Percentiles rank a stretch among this genome's conserved stretches.
These are phyloP conservation scores for Thelonectria olida DNA, from an alignment of 2,329 filamentous ascomycete species.

Conservation along the genomic window DNA sequence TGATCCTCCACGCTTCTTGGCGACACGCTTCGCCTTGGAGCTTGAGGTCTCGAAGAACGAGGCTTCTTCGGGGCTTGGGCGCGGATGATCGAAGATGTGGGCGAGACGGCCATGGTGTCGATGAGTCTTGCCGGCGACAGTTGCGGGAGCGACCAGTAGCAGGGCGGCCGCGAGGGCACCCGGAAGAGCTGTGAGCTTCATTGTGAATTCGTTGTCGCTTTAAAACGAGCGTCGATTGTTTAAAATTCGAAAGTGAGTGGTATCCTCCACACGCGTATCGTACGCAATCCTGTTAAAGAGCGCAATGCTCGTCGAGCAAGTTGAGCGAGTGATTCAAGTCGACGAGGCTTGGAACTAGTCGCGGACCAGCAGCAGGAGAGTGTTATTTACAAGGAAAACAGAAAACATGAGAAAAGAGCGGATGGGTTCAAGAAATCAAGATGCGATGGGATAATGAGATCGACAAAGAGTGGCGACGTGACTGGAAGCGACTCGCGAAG, in stretches of 20 bases:
- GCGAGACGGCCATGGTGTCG: constrained; percentile 44
- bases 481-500: constrained; percentile 7
- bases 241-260: constrained; percentile 23
- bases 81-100: constrained; percentile 50
- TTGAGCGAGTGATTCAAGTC: constrained; percentile 37
- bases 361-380: constrained; percentile 37
- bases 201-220: constrained; percentile 43
- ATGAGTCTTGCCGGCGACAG: constrained; percentile 45
- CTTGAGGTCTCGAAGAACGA: constrained; percentile 42
- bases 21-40: constrained; percentile 43
- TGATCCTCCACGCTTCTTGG: constrained; percentile 60
- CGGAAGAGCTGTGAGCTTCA: constrained; percentile 63
- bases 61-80: constrained; percentile 45
- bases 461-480: constrained; percentile 28
- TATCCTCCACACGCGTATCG: constrained; percentile 33
- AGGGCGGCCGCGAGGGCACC: constrained; percentile 60
- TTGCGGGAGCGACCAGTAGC: constrained; percentile 54
- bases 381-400: constrained; percentile 32
- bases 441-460: constrained; percentile 33
- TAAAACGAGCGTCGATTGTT: constrained; percentile 30
- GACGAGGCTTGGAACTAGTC: constrained; percentile 26
- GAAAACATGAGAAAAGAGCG: constrained; percentile 30
- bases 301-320: constrained; percentile 36
- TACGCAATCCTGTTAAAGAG: constrained; percentile 31
- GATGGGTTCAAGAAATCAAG: constrained; percentile 25